These are phyloP conservation scores for Penicillium paradoxum DNA, from an alignment of 495 filamentous ascomycete species.

Conservation along the genomic window DNA sequence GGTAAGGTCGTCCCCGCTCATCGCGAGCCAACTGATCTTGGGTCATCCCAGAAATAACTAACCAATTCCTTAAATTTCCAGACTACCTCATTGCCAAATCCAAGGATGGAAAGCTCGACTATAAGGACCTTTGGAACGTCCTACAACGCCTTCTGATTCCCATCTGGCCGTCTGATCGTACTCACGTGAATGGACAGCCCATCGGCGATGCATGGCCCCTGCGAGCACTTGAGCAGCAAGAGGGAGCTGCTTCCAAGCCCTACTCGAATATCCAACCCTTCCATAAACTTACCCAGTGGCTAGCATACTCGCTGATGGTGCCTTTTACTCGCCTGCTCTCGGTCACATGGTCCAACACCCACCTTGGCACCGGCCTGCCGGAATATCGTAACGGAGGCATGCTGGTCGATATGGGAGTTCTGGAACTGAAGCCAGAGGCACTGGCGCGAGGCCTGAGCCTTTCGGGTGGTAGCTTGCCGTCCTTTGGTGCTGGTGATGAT, in stretches of 20 bases:
- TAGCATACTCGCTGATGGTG: conserved; percentile 83
- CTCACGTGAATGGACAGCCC: conserved; percentile 45
- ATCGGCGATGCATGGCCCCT: conserved; percentile 57
- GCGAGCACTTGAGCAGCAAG: conserved; percentile 15
- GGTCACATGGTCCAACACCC: conserved; percentile 70
- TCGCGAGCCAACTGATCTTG: neutral
- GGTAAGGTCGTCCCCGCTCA: conserved; percentile 29
- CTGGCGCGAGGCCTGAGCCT: conserved; percentile 45
- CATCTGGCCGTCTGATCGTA: conserved; percentile 53
- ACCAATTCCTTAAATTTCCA: conserved; percentile 10
- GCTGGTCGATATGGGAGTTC: conserved; percentile 74
- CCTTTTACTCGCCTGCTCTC: conserved; percentile 75
- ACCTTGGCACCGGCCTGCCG: conserved; percentile 76
- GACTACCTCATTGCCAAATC: conserved; percentile 44
- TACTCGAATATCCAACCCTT: conserved; percentile 47
- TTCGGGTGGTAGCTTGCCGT: conserved; percentile 61
- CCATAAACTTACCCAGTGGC: conserved; percentile 89
- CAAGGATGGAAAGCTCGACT: conserved; percentile 23
- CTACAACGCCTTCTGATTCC: conserved; percentile 49
- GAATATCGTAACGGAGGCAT: conserved; percentile 88
- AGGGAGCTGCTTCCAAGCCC: conserved; percentile 4
- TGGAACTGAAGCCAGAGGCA: conserved; percentile 66
- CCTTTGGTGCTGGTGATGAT: conserved; percentile 74
- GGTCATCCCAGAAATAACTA: neutral
- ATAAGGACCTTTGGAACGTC: conserved; percentile 41